These are phyloP conservation scores for Auriscalpium microsporum DNA, from an alignment of 768 basidiomycete genomes.

Conservation along the genomic window DNA sequence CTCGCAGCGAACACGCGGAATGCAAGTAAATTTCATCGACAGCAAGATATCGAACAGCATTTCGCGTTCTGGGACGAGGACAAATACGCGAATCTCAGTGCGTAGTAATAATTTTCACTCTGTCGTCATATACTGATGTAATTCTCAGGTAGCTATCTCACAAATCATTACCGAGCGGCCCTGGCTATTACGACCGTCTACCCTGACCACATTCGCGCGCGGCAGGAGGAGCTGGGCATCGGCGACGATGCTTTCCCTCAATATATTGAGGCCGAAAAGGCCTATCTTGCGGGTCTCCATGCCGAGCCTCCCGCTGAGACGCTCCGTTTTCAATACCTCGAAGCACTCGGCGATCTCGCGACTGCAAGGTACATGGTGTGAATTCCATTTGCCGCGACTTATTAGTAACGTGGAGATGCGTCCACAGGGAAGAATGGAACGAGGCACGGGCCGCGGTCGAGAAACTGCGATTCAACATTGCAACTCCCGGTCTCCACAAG, in stretches of 20 bases:
- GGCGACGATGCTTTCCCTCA: slow-evolving; percentile 3
- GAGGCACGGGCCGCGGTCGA: no score
- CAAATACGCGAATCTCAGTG: slow-evolving; percentile 19
- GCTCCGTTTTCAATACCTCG: slow-evolving; percentile 7
- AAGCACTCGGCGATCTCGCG: slow-evolving; percentile 3
- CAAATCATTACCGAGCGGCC: not conserved
- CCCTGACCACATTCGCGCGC: not conserved
- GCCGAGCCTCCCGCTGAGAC: slow-evolving; percentile 6
- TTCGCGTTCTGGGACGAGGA: slow-evolving; percentile 17
- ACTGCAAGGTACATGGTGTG: not conserved
- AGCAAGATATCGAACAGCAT: slow-evolving; percentile 19
- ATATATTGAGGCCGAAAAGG: slow-evolving; percentile 11
- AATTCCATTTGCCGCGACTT: not conserved
- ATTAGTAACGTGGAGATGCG: no score
- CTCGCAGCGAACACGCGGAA: slow-evolving; percentile 17
- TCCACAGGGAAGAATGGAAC: no score
- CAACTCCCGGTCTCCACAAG: no score
- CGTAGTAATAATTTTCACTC: not conserved
- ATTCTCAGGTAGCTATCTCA: not conserved
- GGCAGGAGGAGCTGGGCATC: not conserved
- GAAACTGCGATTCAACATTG: no score
- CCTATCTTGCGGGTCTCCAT: slow-evolving; percentile 8
- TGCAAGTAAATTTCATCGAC: slow-evolving; percentile 20
- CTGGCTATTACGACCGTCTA: slow-evolving; percentile 10
- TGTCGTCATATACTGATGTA: no score